Base-by-base conservation (phyloP, 257 asterid species). In the Solanum lycopersicoides region DNA sequence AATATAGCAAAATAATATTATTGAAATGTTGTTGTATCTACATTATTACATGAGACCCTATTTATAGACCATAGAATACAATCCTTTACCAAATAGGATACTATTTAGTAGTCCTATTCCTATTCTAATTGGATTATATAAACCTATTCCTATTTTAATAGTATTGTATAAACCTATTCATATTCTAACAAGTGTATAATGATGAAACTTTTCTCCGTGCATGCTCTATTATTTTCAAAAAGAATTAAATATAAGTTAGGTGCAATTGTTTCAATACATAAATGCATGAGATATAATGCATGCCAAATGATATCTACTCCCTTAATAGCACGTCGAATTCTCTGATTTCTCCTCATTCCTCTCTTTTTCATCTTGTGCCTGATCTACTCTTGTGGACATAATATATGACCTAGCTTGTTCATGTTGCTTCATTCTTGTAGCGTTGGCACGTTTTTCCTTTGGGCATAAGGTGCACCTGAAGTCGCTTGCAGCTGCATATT, bases 391-490 rank as follows among this genome's bases (percentile, higher is more conserved):
- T 15, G 59, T 79, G 84, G n/a, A 79, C 9, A 79, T 41, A 45
- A 45, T 8, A 16, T 79, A 28, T 79, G 39, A 77, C 39, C 53
- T 44, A 25, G 39, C 63, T 79, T n/a, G 66, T 45, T 79, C 60
- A 44, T 45, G 63, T 79, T 79, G 65, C 41, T 42, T 60, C 14
- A 45, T 4, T 45, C 14, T 71, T 92, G 91, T 97, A 97, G 99
- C 99, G 87, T 93, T 97, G 83, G 91, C 99, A 50, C 99, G 98
- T 84, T 96, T 97, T 90, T 98, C 99, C 90, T 97, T 97, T 92
- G 98, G 98, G 91, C 98, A 95, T 91, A 94, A 93, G 90, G 94
- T 92, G 91, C 97, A 97, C 92, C 91, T 97, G 86, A 97, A 96
- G 93, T 91, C 94, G 76, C 96, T 93, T 73, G 99, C 98, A 91